Percentiles rank a stretch among this genome's conserved stretches.
These are phyloP conservation scores for Xylaria palmicola DNA, from an alignment of 495 filamentous ascomycete genomes.

Conservation along the genomic window DNA sequence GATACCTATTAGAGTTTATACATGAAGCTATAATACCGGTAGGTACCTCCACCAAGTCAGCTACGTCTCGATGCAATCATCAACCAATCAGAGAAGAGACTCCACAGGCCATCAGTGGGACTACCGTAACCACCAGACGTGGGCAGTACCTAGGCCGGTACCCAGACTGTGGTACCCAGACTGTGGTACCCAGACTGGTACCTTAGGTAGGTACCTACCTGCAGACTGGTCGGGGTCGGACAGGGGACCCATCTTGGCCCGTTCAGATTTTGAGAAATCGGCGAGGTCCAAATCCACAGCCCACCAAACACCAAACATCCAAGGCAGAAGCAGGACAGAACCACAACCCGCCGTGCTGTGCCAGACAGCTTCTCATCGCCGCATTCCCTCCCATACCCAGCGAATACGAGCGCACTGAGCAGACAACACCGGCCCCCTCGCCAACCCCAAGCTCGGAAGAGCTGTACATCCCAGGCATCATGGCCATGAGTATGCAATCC, in stretches of 20 bases:
- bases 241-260: not conserved
- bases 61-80: too few species aligned
- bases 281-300: conserved; percentile 13
- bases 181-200: too few species aligned
- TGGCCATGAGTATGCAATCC: conserved; percentile 45
- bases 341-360: not conserved
- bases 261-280: conserved; percentile 13
- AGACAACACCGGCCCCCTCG: not conserved
- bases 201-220: too few species aligned
- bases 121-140: too few species aligned
- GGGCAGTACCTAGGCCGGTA: too few species aligned
- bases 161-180: too few species aligned
- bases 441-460: conserved; percentile 24
- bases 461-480: conserved; percentile 33
- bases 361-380: not conserved
- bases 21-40: too few species aligned
- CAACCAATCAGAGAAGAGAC: too few species aligned
- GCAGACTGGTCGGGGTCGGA: too few species aligned
- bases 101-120: too few species aligned
- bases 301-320: conserved; percentile 11
- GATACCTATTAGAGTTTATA: too few species aligned
- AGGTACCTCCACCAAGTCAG: too few species aligned
- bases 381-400: not conserved
- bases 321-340: not conserved
- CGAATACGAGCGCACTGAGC: not conserved